Conservation (phyloP, 768 basidiomycete genomes). For the Leccinum imitatum region DNA sequence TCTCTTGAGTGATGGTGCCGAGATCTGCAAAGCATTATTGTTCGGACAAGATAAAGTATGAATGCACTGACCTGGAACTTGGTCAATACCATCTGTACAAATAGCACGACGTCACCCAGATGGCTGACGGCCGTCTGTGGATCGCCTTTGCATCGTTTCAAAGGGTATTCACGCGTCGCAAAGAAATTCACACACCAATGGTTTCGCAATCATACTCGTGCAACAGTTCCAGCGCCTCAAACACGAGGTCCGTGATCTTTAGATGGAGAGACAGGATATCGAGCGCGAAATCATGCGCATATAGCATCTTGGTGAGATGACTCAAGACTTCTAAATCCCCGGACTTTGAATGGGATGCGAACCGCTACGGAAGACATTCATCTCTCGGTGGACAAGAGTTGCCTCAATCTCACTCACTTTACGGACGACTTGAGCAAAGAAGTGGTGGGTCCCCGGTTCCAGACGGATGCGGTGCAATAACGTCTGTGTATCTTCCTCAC, state of each 20-base stretch:
- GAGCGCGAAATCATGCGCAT: constrained; percentile 54
- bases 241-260: constrained; percentile 62
- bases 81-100: constrained; percentile 63
- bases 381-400: not conserved
- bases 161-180: not conserved
- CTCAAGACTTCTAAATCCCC: constrained; percentile 70
- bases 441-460: constrained; percentile 56
- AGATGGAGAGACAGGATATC: constrained; percentile 72
- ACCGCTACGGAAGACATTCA: constrained; percentile 46
- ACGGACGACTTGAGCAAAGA: constrained; percentile 54
- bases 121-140: constrained; percentile 81
- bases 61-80: constrained; percentile 56
- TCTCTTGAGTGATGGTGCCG: constrained; percentile 44
- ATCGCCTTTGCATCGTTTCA: constrained; percentile 51
- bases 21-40: constrained; percentile 42
- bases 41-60: not conserved
- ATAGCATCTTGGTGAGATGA: constrained; percentile 66
- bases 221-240: constrained; percentile 58
- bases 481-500: constrained; percentile 35
- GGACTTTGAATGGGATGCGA: constrained; percentile 48
- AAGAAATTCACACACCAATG: constrained; percentile 53
- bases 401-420: constrained; percentile 44
- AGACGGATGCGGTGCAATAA: constrained; percentile 45
- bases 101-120: constrained; percentile 76
- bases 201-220: constrained; percentile 79